Percentiles rank a stretch among this genome's conserved stretches.
phyloP scores from a whole-genome alignment of 495 filamentous ascomycete genomes.

The Aspergillus taichungensis region DNA sequence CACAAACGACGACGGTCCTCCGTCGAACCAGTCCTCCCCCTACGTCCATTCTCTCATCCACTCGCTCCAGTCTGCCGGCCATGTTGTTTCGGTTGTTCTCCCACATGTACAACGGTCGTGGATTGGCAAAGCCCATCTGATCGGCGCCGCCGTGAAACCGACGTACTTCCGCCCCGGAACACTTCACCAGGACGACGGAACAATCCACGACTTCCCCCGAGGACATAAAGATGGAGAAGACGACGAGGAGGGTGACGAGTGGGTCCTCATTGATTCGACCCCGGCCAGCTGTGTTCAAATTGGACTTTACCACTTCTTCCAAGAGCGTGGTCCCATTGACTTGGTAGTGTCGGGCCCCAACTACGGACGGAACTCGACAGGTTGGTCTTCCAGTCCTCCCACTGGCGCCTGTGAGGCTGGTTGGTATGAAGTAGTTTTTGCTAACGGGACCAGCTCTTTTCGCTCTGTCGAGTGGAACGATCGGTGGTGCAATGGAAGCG shows the following conservation, averaged over 20 bases:
- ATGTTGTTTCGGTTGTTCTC: slow-evolving; percentile 79
- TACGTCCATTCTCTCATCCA: slow-evolving; percentile 83
- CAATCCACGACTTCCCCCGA: slow-evolving; percentile 46
- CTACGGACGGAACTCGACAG: slow-evolving; percentile 86
- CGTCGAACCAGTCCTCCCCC: slow-evolving; percentile 80
- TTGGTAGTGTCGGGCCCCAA: slow-evolving; percentile 88
- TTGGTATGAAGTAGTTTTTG: too few species aligned
- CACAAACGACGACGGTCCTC: slow-evolving; percentile 89
- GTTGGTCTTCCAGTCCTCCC: too few species aligned
- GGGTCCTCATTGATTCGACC: slow-evolving; percentile 84
- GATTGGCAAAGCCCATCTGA: slow-evolving; percentile 96
- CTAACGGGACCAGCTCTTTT: slow-evolving; percentile 52
- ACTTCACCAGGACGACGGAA: slow-evolving; percentile 57
- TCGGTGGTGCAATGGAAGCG: slow-evolving; percentile 87
- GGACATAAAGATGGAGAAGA: slow-evolving; percentile 47
- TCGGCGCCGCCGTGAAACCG: slow-evolving; percentile 75
- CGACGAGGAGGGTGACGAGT: slow-evolving; percentile 64
- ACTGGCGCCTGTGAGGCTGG: too few species aligned
- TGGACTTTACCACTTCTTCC: slow-evolving; percentile 79
- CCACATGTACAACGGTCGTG: slow-evolving; percentile 89
- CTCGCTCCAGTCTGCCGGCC: slow-evolving; percentile 66
- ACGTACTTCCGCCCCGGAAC: slow-evolving; percentile 75
- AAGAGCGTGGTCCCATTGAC: slow-evolving; percentile 68
- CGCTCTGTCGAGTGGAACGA: slow-evolving; percentile 77
- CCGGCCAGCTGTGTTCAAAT: slow-evolving; percentile 86